Evolutionary conservation across 192 early-diverging fungal genomes (phyloP).

Genomic region (Coemansia sp.): DNA sequence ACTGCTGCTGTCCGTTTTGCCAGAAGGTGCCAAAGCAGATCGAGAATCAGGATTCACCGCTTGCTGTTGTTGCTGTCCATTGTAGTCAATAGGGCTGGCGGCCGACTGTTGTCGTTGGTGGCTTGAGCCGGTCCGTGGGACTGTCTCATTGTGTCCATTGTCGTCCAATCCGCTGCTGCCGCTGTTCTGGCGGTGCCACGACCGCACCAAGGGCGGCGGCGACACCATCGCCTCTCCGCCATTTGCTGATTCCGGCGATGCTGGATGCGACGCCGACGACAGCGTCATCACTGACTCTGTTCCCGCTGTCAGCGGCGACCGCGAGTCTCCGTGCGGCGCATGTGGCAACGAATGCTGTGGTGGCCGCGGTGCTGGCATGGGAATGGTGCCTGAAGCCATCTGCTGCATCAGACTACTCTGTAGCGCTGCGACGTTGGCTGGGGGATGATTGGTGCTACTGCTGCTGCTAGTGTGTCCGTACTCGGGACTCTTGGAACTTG

Average conservation of each 20-base stretch:
- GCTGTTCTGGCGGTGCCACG: constrained; percentile 13
- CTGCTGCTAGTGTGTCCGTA: constrained; percentile 9
- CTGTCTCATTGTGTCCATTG: constrained; percentile 7
- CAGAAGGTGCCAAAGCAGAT: constrained; percentile 2
- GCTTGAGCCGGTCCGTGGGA: constrained; percentile 10
- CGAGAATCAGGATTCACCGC: constrained; percentile 2
- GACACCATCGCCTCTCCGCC: constrained; percentile 5
- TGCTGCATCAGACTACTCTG: constrained; percentile 32
- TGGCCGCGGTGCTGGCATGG: not conserved
- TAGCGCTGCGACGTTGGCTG: constrained; percentile 20
- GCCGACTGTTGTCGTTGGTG: constrained; percentile 13
- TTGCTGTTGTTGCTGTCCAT: constrained; percentile 9
- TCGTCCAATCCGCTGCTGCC: constrained; percentile 5
- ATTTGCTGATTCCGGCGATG: constrained; percentile 5
- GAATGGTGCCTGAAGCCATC: constrained; percentile 10
- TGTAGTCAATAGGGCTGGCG: constrained; percentile 12
- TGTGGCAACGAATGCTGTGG: not conserved
- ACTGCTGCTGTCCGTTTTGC: constrained; percentile 11
- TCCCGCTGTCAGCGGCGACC: constrained; percentile 4
- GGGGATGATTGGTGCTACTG: not conserved
- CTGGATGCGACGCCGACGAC: constrained; percentile 16
- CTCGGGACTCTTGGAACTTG: constrained; percentile 3
- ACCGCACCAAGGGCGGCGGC: constrained; percentile 16
- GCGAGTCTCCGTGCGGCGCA: not conserved
- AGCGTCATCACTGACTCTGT: constrained; percentile 19